These are phyloP conservation scores for Fusarium vanettenii DNA, from an alignment of 2,329 filamentous ascomycete species.

Conservation along the genomic window DNA sequence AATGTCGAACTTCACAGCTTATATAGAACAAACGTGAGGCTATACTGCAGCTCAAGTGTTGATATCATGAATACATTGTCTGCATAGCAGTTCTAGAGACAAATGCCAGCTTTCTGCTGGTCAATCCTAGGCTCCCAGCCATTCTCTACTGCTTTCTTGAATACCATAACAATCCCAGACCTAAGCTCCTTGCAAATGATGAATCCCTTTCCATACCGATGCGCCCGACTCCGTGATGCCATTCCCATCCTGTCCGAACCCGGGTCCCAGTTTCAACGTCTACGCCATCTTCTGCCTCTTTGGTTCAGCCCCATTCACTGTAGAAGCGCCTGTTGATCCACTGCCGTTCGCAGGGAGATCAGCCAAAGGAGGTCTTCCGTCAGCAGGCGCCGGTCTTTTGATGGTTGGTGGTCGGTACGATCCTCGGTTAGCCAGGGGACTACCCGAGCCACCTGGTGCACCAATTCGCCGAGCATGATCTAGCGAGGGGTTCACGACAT, in stretches of 20 bases:
- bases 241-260: background rate
- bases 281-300: slow-evolving; percentile 64
- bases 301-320: slow-evolving; percentile 53
- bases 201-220: slow-evolving; percentile 16
- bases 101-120: background rate
- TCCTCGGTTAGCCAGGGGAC: slow-evolving; percentile 68
- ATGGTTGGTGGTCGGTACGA: slow-evolving; percentile 70
- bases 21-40: background rate
- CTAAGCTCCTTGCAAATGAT: slow-evolving; percentile 34
- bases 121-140: slow-evolving; percentile 11
- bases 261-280: slow-evolving; percentile 6
- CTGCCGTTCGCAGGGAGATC: slow-evolving; percentile 62
- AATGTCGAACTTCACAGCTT: background rate
- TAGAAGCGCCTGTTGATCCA: slow-evolving; percentile 31
- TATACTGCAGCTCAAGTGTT: background rate
- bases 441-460: slow-evolving; percentile 64
- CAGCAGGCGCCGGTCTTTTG: slow-evolving; percentile 59
- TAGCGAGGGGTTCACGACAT: slow-evolving; percentile 64
- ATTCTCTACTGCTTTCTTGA: slow-evolving; percentile 9
- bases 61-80: background rate
- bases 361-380: slow-evolving; percentile 58
- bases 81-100: slow-evolving; percentile 4
- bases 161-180: slow-evolving; percentile 26
- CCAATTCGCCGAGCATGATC: slow-evolving; percentile 69
- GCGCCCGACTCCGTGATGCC: slow-evolving; percentile 30